Evolutionary conservation across 208 protist species (phyloP), one percentile per base, ranked within the genome.

Genomic region (Wallacemonas rigidus): DNA sequence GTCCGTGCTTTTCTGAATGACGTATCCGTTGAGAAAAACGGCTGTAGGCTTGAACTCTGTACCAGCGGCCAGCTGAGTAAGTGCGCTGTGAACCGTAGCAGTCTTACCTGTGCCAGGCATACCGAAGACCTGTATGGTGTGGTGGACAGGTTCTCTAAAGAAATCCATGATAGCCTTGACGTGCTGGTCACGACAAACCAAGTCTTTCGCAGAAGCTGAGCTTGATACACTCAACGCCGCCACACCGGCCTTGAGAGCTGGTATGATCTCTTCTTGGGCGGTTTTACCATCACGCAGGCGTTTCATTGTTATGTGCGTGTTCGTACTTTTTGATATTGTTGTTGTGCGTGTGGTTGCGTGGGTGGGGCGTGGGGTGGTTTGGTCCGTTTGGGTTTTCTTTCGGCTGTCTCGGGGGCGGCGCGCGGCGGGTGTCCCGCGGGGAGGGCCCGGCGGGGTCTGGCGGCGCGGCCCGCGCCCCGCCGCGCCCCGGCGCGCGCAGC

Each of bases 41-140:
- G 92, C 87, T 2, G 90, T 95, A 6, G 86, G 85, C 36, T 89
- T 91, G 3, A 54, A 8, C 2, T 58, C 71, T 3, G 50, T 45
- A 36, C 61, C 63, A n/a, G 74, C 62, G 0, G 81, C 87, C 61
- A 94, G 44, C 47, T 82, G 77, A 9, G 89, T 41, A 50, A 97
- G 69, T 0, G 88, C 92, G 53, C 88, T 81, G 56, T 94, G 86
- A 0, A 97, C 86, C 7, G 90, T 92, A 0, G 90, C 89, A 6
- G 92, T 95, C 70, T 97, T 97, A 26, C 92, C 92, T 4, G 92
- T 97, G 35, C 92, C 92, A 26, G 92, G 92, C 92, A 97, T 97
- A 9, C 92, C 92, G 68, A 93, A 97, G 58, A 96, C 79, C 55
- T 96, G 92, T 80, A 96, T 90, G 0, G 91, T 92, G 80, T 89